Percentiles rank a stretch among this genome's conserved stretches.
Conservation (phyloP, 306 rosid genomes). For the Gleditsia sinensis region DNA sequence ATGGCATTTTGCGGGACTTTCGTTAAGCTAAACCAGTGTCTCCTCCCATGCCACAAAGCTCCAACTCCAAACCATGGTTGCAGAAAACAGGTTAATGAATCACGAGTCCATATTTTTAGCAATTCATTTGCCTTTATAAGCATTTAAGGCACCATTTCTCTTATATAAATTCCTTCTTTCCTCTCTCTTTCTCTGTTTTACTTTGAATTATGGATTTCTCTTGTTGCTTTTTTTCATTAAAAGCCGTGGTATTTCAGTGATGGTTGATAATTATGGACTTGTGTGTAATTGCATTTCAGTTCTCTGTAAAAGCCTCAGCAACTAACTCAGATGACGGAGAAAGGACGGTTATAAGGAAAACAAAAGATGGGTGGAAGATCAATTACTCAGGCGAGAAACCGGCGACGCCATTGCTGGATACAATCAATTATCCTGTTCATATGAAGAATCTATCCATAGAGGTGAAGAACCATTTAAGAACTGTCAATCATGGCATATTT, state of each 20-base stretch:
- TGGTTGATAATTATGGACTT: neutral
- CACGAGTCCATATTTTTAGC: neutral
- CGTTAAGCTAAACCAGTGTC: constrained; percentile 43
- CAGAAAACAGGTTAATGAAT: constrained; percentile 58
- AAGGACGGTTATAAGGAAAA: constrained; percentile 47
- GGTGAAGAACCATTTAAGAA: constrained; percentile 45
- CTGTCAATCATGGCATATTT: neutral
- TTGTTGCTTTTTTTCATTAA: neutral
- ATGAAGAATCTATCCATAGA: constrained; percentile 72
- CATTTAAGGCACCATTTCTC: neutral
- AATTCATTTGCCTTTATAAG: neutral
- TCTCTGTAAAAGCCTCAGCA: constrained; percentile 57
- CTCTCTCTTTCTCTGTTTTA: neutral
- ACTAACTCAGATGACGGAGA: constrained; percentile 42
- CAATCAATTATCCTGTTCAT: constrained; percentile 74
- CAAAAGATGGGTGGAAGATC: constrained; percentile 60
- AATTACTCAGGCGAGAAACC: constrained; percentile 65
- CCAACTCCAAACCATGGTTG: constrained; percentile 34
- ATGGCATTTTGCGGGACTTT: constrained; percentile 59
- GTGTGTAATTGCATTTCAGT: constrained; percentile 39
- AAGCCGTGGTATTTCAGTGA: neutral
- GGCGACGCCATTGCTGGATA: constrained; percentile 78
- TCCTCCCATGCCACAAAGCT: constrained; percentile 35
- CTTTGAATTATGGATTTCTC: neutral
- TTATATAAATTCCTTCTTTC: neutral